These are phyloP conservation scores for Spathaspora gorwiae DNA, from an alignment of 805 yeast genomes.

Conservation along the genomic window DNA sequence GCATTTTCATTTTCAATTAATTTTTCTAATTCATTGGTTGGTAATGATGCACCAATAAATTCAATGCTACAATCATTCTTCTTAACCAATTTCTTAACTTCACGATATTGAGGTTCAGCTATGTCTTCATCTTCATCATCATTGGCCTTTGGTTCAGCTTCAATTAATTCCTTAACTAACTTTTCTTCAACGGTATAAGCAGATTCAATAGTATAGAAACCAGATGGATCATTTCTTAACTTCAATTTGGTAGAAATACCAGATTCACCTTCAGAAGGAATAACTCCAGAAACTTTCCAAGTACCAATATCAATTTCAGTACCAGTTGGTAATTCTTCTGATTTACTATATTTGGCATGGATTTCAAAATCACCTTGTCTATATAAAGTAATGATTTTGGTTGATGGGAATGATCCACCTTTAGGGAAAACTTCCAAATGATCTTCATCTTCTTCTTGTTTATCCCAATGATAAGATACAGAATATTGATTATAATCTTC, in stretches of 20 bases:
- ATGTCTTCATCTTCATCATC: constrained; percentile 47
- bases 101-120: constrained; percentile 80
- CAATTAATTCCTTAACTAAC: constrained; percentile 82
- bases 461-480: constrained; percentile 92
- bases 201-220: constrained; percentile 86
- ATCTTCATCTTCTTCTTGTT: constrained; percentile 88
- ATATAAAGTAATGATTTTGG: constrained; percentile 91
- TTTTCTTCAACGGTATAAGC: constrained; percentile 94
- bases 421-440: constrained; percentile 95
- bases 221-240: constrained; percentile 96
- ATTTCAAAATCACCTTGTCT: constrained; percentile 74
- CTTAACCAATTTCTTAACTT: constrained; percentile 91
- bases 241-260: constrained; percentile 84
- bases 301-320: constrained; percentile 64
- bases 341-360: constrained; percentile 80
- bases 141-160: constrained; percentile 43
- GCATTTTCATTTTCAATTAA: constrained; percentile 79
- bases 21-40: constrained; percentile 50
- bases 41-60: constrained; percentile 58
- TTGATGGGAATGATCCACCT: constrained; percentile 89
- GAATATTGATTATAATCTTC: constrained; percentile 91
- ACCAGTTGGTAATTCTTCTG: constrained; percentile 67
- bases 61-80: constrained; percentile 69
- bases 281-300: constrained; percentile 86
- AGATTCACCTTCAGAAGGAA: constrained; percentile 69